These are phyloP conservation scores for Leucosporidium creatinivorum DNA, from an alignment of 768 basidiomycete species.

Conservation along the genomic window DNA sequence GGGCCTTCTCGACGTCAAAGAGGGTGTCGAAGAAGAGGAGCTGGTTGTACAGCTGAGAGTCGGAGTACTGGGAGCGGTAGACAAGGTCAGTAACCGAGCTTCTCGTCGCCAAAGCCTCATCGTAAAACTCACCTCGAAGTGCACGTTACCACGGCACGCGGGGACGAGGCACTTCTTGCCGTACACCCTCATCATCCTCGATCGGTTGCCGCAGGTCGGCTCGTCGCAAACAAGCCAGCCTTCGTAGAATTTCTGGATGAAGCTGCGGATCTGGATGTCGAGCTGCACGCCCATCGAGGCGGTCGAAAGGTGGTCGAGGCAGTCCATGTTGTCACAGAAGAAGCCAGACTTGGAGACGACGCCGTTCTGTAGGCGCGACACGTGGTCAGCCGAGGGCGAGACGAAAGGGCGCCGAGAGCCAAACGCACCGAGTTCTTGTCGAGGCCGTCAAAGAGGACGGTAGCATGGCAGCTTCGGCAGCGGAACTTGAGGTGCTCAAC, in stretches of 20 bases:
- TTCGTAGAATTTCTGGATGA: constrained; percentile 76
- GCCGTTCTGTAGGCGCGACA: constrained; percentile 51
- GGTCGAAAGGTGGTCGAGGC: constrained; percentile 50
- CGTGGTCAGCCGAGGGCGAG: constrained; percentile 45
- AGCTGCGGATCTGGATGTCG: constrained; percentile 71
- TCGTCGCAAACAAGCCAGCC: constrained; percentile 85
- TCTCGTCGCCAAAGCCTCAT: background rate
- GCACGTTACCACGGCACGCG: constrained; percentile 62
- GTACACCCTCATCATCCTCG: constrained; percentile 91
- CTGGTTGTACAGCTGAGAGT: constrained; percentile 79
- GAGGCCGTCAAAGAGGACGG: constrained; percentile 40
- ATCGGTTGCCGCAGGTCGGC: constrained; percentile 67
- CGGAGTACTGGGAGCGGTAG: constrained; percentile 59
- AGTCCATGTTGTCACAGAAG: constrained; percentile 55
- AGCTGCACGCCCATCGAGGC: constrained; percentile 74
- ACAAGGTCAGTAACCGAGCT: background rate
- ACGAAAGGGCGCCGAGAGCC: constrained; percentile 25
- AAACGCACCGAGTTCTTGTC: constrained; percentile 40
- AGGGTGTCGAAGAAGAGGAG: constrained; percentile 71
- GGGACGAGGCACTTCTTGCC: constrained; percentile 68
- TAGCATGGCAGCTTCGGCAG: constrained; percentile 65
- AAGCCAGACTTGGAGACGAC: constrained; percentile 61
- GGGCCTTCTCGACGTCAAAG: constrained; percentile 60
- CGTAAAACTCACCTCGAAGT: constrained; percentile 60
- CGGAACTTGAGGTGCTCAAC: constrained; percentile 62